Percentiles rank a stretch among this genome's conserved stretches.
These are phyloP conservation scores for Clathrus columnatus DNA, from an alignment of 768 basidiomycete species.

Conservation along the genomic window DNA sequence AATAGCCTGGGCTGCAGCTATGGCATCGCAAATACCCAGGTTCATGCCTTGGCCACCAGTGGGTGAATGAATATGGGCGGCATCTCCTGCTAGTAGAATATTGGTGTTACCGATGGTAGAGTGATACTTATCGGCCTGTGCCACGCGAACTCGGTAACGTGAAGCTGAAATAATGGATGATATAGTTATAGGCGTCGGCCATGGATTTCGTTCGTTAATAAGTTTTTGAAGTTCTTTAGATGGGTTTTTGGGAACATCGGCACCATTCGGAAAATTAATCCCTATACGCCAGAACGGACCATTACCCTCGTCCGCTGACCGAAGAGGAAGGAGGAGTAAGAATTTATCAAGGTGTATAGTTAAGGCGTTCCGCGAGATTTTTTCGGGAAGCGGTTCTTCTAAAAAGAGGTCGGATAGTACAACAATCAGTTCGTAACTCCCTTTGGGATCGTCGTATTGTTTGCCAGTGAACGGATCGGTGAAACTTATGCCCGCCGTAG, in stretches of 20 bases:
- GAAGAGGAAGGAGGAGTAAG: conserved; percentile 31
- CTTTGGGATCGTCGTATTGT: neutral
- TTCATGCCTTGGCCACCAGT: conserved; percentile 53
- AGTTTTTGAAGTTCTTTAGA: conserved; percentile 31
- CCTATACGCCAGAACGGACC: conserved; percentile 31
- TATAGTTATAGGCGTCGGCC: neutral
- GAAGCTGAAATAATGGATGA: neutral
- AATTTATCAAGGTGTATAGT: conserved; percentile 25
- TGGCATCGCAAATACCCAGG: conserved; percentile 46
- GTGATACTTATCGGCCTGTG: conserved; percentile 3
- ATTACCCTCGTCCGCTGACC: conserved; percentile 15
- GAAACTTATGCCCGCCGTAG: conserved; percentile 33
- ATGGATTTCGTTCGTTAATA: conserved; percentile 23
- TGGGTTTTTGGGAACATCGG: conserved; percentile 29
- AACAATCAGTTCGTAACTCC: neutral
- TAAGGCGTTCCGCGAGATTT: conserved; percentile 18
- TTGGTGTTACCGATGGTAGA: neutral
- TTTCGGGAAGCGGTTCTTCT: conserved; percentile 19
- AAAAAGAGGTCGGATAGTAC: conserved; percentile 24
- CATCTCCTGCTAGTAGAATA: conserved; percentile 32
- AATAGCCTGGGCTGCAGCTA: conserved; percentile 36
- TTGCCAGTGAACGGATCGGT: conserved; percentile 25
- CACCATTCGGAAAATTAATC: conserved; percentile 27
- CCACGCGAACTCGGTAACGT: conserved; percentile 7
- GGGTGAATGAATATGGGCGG: conserved; percentile 47